These are phyloP conservation scores for Colletotrichum sp. DNA, from an alignment of 2,329 filamentous ascomycete species.

Conservation along the genomic window DNA sequence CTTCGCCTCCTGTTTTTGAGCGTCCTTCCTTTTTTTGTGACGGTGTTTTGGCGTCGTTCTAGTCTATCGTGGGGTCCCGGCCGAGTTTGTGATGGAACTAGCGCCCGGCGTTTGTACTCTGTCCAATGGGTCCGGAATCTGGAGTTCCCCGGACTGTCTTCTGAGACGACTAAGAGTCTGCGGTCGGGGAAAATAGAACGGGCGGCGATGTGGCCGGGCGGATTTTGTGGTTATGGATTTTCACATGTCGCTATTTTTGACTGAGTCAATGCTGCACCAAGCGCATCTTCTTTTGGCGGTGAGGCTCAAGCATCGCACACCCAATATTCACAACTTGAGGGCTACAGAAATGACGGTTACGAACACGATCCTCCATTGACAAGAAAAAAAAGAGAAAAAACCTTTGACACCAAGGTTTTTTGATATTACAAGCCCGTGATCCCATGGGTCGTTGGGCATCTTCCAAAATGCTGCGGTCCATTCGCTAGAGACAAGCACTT, in stretches of 20 bases:
- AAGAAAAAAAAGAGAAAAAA: not conserved
- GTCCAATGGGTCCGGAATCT: not conserved
- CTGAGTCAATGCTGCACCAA: not conserved
- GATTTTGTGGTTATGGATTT: not conserved
- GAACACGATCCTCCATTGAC: not conserved
- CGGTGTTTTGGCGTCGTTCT: not conserved
- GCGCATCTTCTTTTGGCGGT: not conserved
- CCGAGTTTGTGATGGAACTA: not conserved
- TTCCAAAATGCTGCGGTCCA: not conserved
- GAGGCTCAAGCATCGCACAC: not conserved
- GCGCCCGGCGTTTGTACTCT: not conserved
- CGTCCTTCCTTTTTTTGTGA: not conserved
- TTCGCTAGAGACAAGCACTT: not conserved
- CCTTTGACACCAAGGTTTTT: not conserved
- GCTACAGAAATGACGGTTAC: fast-evolving
- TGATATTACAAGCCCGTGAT: not conserved
- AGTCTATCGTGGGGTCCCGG: not conserved
- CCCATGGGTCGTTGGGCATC: not conserved
- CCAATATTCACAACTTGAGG: not conserved
- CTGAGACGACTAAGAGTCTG: not conserved
- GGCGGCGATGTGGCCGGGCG: not conserved
- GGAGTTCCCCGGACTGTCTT: not conserved
- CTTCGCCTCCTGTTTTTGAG: not conserved
- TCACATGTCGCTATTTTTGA: not conserved
- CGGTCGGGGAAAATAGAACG: not conserved